These are phyloP conservation scores for Botrytis fragariae DNA, from an alignment of 2,329 filamentous ascomycete genomes.

Conservation along the genomic window DNA sequence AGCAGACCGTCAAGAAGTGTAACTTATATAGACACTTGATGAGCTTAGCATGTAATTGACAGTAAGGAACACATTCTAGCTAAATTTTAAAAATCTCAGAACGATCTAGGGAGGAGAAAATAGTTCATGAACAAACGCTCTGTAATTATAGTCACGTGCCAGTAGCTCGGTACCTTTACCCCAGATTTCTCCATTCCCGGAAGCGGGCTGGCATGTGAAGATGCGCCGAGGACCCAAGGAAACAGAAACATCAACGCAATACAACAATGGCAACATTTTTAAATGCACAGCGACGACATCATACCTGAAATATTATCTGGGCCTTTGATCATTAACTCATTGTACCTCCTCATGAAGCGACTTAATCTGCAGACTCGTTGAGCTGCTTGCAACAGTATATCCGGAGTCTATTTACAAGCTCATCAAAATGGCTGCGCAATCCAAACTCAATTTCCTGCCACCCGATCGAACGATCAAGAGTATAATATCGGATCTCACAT, in stretches of 20 bases:
- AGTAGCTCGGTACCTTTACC: background rate
- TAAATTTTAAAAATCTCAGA: background rate
- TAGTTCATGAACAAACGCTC: background rate
- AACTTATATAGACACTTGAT: no score
- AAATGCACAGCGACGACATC: conserved; percentile 5
- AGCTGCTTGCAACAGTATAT: conserved; percentile 11
- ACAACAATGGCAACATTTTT: conserved; percentile 9
- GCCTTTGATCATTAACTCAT: background rate
- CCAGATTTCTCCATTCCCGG: conserved; percentile 18
- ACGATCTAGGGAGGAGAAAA: background rate
- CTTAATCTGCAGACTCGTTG: conserved; percentile 9
- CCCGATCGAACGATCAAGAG: conserved; percentile 62
- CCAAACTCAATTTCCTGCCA: conserved; percentile 71
- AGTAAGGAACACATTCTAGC: background rate
- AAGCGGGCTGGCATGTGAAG: conserved; percentile 19
- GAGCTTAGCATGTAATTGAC: background rate
- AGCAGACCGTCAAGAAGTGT: background rate
- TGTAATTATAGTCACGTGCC: background rate
- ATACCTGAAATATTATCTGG: background rate
- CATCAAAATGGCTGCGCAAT: conserved; percentile 67
- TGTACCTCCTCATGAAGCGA: conserved; percentile 12
- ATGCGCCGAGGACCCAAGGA: conserved; percentile 13
- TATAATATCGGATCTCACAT: conserved; percentile 63
- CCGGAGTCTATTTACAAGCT: conserved; percentile 6
- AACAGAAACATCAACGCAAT: background rate